phyloP scores from a whole-genome alignment of 768 basidiomycete genomes.

The Russula olivacea region DNA sequence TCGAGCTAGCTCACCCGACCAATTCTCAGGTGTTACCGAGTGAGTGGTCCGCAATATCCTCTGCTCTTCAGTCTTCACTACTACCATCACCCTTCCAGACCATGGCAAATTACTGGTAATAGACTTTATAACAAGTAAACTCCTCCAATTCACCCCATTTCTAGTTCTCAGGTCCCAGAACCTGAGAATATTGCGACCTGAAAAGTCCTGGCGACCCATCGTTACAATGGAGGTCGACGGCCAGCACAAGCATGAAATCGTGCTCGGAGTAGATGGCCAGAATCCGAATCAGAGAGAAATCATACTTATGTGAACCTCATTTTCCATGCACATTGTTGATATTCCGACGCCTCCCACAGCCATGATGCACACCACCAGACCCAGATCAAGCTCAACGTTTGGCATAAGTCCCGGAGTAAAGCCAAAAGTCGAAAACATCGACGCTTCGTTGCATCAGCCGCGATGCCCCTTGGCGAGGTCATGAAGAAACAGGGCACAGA shows the following conservation, averaged over 20 bases:
- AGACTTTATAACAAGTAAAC: neutral
- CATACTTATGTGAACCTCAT: slow-evolving; percentile 47
- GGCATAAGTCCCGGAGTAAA: slow-evolving; percentile 55
- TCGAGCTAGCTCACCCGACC: neutral
- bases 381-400: slow-evolving; percentile 48
- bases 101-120: slow-evolving; percentile 31
- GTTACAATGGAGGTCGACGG: slow-evolving; percentile 51
- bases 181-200: slow-evolving; percentile 43
- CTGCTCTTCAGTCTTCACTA: neutral
- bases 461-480: slow-evolving; percentile 49
- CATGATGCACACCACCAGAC: slow-evolving; percentile 37
- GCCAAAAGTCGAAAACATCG: slow-evolving; percentile 50
- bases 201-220: slow-evolving; percentile 64
- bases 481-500: slow-evolving; percentile 43
- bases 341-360: slow-evolving; percentile 30
- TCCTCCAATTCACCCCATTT: neutral
- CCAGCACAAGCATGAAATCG: slow-evolving; percentile 47
- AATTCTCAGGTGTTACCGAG: neutral
- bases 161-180: slow-evolving; percentile 40
- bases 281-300: slow-evolving; percentile 56
- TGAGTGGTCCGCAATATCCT: neutral
- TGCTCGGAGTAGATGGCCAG: slow-evolving; percentile 63
- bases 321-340: neutral
- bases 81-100: slow-evolving; percentile 20
- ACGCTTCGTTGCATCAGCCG: slow-evolving; percentile 47